Base-by-base conservation (phyloP, 331 rosid species). In the Saraca asoca region DNA sequence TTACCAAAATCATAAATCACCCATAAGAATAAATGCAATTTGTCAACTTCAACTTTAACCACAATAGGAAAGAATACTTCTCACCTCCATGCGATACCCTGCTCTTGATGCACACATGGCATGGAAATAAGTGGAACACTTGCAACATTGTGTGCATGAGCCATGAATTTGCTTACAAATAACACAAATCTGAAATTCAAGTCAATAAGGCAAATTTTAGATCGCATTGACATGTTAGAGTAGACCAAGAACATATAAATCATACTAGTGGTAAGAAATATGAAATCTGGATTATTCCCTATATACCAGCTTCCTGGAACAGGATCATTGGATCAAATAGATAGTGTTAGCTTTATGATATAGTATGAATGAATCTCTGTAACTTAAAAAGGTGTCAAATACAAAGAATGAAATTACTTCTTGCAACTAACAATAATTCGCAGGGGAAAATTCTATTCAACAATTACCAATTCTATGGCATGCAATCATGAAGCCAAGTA, bases 41-140 rank as follows among this genome's bases (percentile, higher is more conserved):
- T 20, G 49, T 15, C 53, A 11, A 71, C 69, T 51, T 41, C 52
- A 58, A 48, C 31, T n/a, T 29, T 31, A 48, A n/a, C 62, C 20
- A 50, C n/a, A 42, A 38, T 20, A 24, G 0, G 12, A 16, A 55
- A 9, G 42, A 46, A 62, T 16, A 46, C 58, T 15, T 24, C 83
- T 78, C 52, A 78, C 99, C 96, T 94, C 99, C 99, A 94, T 94
- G 34, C 96, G 91, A 76, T 90, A 94, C 69, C 99, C 99, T 24
- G 99, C 97, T 62, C 99, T 85, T 73, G 99, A 94, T 58, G 99
- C 99, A 80, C 99, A 94, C 97, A 90, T 94, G 68, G 99, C 97
- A 81, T 94, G 99, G 79, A 86, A 94, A 88, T 94, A 94, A 79
- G 99, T 94, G 43, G 99, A 94, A 56, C 99, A 94, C 75, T 84